Evolutionary conservation across 148 eudicot species (phyloP).

Genomic region (Pharnaceum exiguum): DNA sequence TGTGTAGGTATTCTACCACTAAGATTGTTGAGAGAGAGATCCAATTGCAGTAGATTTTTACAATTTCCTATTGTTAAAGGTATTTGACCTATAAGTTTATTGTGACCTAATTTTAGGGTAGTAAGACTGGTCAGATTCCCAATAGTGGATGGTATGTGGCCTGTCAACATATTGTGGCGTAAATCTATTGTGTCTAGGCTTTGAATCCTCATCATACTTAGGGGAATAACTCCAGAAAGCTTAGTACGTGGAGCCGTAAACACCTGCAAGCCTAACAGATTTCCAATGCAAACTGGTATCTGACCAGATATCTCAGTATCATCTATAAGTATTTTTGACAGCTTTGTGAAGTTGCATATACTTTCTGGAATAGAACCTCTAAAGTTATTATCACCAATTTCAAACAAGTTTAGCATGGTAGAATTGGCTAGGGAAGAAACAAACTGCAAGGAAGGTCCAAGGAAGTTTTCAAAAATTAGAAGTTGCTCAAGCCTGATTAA

Average conservation of each 20-base stretch:
- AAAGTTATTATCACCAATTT: conserved; percentile 20
- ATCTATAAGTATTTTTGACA: conserved; percentile 3
- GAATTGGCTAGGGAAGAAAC: conserved; percentile 27
- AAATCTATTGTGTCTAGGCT: not conserved
- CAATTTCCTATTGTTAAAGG: conserved; percentile 34
- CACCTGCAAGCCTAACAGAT: conserved; percentile 12
- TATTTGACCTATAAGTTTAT: conserved; percentile 25
- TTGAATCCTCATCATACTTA: conserved; percentile 7
- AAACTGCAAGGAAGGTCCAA: conserved; percentile 27
- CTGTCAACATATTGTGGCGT: conserved; percentile 29
- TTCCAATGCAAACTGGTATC: conserved; percentile 27
- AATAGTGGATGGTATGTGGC: conserved; percentile 26
- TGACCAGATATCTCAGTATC: conserved; percentile 22
- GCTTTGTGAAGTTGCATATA: conserved; percentile 32
- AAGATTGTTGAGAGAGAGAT: conserved; percentile 27
- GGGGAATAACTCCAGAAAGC: conserved; percentile 32
- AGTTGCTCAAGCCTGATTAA: conserved; percentile 4
- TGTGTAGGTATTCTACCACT: conserved; percentile 31
- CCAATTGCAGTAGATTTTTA: conserved; percentile 16
- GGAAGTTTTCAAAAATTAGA: conserved; percentile 12
- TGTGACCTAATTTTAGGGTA: not conserved
- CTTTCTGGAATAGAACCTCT: conserved; percentile 33
- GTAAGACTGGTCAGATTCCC: conserved; percentile 26
- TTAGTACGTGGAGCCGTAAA: conserved; percentile 8
- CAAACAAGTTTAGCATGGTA: conserved; percentile 11